phyloP scores from a whole-genome alignment of 805 yeast species.

The Saccharomycopsis fermentans region DNA sequence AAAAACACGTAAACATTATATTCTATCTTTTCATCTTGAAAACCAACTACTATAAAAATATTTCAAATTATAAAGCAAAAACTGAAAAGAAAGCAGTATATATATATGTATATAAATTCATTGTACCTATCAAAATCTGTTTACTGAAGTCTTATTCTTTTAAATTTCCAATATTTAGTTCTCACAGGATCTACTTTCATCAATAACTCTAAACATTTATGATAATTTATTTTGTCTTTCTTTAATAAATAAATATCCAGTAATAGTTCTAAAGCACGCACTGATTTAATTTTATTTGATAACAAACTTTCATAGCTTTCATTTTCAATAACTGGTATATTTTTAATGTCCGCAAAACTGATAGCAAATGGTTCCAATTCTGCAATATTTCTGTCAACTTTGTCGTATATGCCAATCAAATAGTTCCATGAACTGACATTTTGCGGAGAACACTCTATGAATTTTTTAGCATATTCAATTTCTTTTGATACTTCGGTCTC shows the following conservation, averaged over 20 bases:
- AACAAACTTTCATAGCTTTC: conserved; percentile 19
- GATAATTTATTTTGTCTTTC: conserved; percentile 28
- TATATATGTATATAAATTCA: too few relatives aligned
- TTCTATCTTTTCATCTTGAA: too few relatives aligned
- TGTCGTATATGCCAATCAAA: conserved; percentile 44
- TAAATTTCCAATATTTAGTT: conserved; percentile 47
- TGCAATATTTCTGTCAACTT: conserved; percentile 22
- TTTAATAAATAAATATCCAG: conserved; percentile 38
- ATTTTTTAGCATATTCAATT: conserved; percentile 36
- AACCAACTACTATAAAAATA: too few relatives aligned
- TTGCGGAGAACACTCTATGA: conserved; percentile 57
- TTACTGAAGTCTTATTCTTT: not conserved
- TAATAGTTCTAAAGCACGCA: conserved; percentile 55
- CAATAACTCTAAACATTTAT: conserved; percentile 40
- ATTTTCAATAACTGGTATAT: conserved; percentile 17
- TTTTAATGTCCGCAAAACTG: conserved; percentile 29
- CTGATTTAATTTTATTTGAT: conserved; percentile 31
- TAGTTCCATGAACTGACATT: conserved; percentile 87
- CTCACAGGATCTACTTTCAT: conserved; percentile 54
- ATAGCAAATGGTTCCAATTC: conserved; percentile 38
- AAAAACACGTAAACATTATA: too few relatives aligned
- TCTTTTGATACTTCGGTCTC: conserved; percentile 34
- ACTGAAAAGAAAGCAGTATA: too few relatives aligned
- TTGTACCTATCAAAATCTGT: too few relatives aligned
- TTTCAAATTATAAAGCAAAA: too few relatives aligned